Base-by-base conservation (phyloP, 1,284 basidiomycete species). In the Cutaneotrichosporon mucoides region DNA sequence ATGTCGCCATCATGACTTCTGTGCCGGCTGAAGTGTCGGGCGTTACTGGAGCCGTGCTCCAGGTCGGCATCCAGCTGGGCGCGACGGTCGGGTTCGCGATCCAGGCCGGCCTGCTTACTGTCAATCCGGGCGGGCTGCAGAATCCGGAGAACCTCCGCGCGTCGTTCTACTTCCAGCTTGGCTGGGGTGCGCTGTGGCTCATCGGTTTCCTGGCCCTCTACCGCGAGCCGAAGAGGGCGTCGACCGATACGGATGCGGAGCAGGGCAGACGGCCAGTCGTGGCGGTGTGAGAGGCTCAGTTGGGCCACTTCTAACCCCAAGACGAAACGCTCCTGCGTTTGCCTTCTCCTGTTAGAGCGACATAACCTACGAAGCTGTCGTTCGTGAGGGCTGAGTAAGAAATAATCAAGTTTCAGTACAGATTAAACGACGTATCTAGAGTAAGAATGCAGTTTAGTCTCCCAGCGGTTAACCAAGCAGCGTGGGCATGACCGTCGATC, bases 31-130 rank as follows among this genome's bases (percentile, higher is more conserved):
- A 72, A 13, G 66, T 64, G 52, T 61, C 75, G 1, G 76, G 76
- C 9, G 73, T 78, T 13, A 73, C 70, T 6, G 73, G 75, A 13
- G 76, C 75, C 2, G 58, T 74, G 42, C 65, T 76, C 33, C 76
- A 78, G 61, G 68, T 73, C 36, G 52, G 66, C 8, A 52, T 75
- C 4, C 77, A 77, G 64, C 60, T 73, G 36, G 75, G 76, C 8
- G 57, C 68, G 16, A 70, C 66, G 36, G 61, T 76, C 47, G 73
- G 65, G 13, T 67, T 76, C 13, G 66, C 69, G 24, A 64, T 73
- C 42, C 73, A 76, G 59, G 73, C 75, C 5, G 76, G 75, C 9
- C 66, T 77, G 12, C 55, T 76, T 36, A 74, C 73, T 2, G 62
- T 71, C 48, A 62, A 72, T 54, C 57, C 65, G 5, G 73, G 69